Percentiles rank a stretch among this genome's conserved stretches.
Evolutionary conservation across 305 asterid species (phyloP).

Genomic region (Ajuga reptans): DNA sequence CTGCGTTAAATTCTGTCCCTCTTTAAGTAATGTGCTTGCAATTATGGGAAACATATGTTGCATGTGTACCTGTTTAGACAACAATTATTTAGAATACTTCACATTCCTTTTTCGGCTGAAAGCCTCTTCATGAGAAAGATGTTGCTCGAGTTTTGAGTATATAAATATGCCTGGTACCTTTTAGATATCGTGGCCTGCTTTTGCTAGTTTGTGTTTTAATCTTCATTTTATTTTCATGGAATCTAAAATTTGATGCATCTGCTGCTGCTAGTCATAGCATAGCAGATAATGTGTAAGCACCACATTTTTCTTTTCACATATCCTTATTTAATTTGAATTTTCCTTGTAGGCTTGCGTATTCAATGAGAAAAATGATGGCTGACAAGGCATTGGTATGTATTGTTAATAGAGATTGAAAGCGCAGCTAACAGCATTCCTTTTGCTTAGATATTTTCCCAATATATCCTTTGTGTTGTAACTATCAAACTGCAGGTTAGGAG

Average conservation of each 20-base stretch:
- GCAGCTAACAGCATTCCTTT: constrained; percentile 6
- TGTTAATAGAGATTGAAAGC: constrained; percentile 6
- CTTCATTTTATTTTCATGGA: background rate
- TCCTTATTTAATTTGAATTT: constrained; percentile 9
- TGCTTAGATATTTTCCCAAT: constrained; percentile 5
- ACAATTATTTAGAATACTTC: background rate
- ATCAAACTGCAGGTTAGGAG: constrained; percentile 69
- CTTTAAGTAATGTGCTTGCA: background rate
- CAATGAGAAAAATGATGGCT: constrained; percentile 94
- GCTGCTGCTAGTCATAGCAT: background rate
- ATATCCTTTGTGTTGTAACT: constrained; percentile 2
- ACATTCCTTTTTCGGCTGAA: background rate
- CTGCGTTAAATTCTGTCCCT: background rate
- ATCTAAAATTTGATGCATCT: constrained; percentile 1
- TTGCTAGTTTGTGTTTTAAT: background rate
- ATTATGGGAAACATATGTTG: background rate
- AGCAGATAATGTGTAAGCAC: background rate
- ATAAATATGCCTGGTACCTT: background rate
- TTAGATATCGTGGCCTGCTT: background rate
- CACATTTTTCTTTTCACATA: background rate
- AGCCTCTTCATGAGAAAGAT: background rate
- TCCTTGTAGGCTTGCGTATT: constrained; percentile 74
- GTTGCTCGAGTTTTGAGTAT: background rate
- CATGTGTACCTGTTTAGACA: background rate
- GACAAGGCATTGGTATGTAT: constrained; percentile 81